Base-by-base conservation (phyloP, 2,329 filamentous ascomycete species). In the Colletotrichum navitas region DNA sequence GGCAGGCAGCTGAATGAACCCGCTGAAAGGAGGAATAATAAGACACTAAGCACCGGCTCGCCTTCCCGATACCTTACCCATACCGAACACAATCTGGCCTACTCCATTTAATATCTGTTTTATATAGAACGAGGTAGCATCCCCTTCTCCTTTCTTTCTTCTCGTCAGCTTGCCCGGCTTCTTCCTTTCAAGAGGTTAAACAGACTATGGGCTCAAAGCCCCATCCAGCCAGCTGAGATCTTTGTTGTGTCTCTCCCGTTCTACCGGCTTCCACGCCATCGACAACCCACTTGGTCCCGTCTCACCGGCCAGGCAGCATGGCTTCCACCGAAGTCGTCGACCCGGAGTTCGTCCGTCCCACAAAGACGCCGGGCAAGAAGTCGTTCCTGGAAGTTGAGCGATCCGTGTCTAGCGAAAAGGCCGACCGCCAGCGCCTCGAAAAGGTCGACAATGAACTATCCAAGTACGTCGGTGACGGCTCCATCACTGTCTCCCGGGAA, bases 391-490 rank as follows among this genome's bases (percentile, higher is more conserved):
- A 82, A 58, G 75, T 78, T 60, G 79, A 80, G 55, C 76, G 76
- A 18, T 47, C 66, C 14, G 26, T 34, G 24, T 71, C 73, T 18
- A 43, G 68, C 59, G 64, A 74, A 12, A 74, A 74, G 36, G 41
- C 71, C 60, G 52, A 71, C 47, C 63, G 67, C 63, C 70, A 73
- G 29, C 72, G 73, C 41, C 68, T 68, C 47, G 74, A 69, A 4
- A 64, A 74, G 52, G 86, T 94, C 66, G 92, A 94, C 80, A 85
- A 87, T 66, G 92, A 94, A 81, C 83, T 94, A 47, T 90, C 91
- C 61, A 87, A 91, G 78, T 94, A 94, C 81, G 88, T 89, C 36
- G 85, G 85, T 26, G 85, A 86, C 26, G 85, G 79, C 24, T 83
- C 82, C 7, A 82, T 93, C 61, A 81, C 87, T 2, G 89, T 94